Evolutionary conservation across 257 asterid species (phyloP), one percentile per base, ranked within the genome.

Genomic region (Solanum bulbocastanum): DNA sequence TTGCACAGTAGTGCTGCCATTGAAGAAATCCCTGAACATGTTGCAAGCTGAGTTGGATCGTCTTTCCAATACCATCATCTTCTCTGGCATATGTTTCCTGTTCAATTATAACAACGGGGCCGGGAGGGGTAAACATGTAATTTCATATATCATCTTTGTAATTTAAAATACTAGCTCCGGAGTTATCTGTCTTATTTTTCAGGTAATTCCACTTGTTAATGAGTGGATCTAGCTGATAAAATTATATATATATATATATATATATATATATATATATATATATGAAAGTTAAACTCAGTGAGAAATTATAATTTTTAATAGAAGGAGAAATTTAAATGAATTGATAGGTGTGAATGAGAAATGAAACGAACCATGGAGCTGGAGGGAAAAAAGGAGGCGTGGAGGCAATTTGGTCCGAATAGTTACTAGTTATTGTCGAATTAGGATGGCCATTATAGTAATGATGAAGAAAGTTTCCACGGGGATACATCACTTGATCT

Each of bases 1-100:
- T 58, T 89, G 90, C 58, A 33, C 46, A 44, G 39, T 86, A 37
- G 52, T 84, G 88, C 18, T 40, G 74, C 87, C 83, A 65, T 78
- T 35, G 37, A 89, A 74, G 10, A 91, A 89, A 87, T 91, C 96
- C 87, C 88, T 89, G 82, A 88, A 85, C 90, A 91, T 89, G 88
- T 33, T 32, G 46, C 88, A 84, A 39, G 87, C 10, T 68, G 75
- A 65, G 66, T 88, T 65, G 44, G 58, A 82, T 44, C 60, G 84
- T 30, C 46, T 52, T 14, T 79, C 87, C 5, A 30, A 5, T 27
- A 58, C 89, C 84, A 83, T 75, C 20, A 49, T 78, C 5, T 88
- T 58, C 33, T 86, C 3, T 30, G 35, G 69, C 85, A 81, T 32
- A 2, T 4, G 30, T 44, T 87, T 88, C 89, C 87, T 30, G 60